Conservation (phyloP, 2,329 filamentous ascomycete genomes). For the Trichoderma pleuroti region DNA sequence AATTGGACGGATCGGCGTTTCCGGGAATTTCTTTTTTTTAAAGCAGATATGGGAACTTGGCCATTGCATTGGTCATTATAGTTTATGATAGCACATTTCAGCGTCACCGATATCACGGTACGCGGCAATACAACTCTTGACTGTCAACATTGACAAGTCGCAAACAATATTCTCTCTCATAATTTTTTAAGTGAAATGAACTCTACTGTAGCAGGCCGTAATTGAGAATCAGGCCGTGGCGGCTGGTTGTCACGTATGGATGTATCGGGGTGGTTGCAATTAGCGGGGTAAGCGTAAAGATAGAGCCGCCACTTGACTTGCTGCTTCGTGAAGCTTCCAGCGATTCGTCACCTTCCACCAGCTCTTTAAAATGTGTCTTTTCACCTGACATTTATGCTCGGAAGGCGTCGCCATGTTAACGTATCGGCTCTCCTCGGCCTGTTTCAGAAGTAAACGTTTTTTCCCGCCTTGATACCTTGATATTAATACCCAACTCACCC, state of each 20-base stretch:
- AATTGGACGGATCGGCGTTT: constrained; percentile 6
- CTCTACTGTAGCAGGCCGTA: neutral
- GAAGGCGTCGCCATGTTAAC: neutral
- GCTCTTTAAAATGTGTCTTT: neutral
- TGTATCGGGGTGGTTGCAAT: neutral
- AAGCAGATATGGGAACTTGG: constrained; percentile 13
- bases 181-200: neutral
- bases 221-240: neutral
- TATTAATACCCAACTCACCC: neutral
- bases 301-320: neutral
- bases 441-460: neutral
- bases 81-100: constrained; percentile 10
- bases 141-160: constrained; percentile 44
- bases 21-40: neutral
- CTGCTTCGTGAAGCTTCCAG: neutral
- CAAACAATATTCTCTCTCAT: neutral
- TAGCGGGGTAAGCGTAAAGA: neutral
- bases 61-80: constrained; percentile 4
- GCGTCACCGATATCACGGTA: neutral
- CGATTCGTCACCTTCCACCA: neutral
- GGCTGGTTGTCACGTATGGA: neutral
- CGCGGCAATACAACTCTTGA: constrained; percentile 7
- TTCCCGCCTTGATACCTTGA: constrained; percentile 14
- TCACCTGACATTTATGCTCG: neutral
- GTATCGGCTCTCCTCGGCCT: neutral